Conservation (phyloP, 176 grass and related monocot species). For the Zoysia japonica region DNA sequence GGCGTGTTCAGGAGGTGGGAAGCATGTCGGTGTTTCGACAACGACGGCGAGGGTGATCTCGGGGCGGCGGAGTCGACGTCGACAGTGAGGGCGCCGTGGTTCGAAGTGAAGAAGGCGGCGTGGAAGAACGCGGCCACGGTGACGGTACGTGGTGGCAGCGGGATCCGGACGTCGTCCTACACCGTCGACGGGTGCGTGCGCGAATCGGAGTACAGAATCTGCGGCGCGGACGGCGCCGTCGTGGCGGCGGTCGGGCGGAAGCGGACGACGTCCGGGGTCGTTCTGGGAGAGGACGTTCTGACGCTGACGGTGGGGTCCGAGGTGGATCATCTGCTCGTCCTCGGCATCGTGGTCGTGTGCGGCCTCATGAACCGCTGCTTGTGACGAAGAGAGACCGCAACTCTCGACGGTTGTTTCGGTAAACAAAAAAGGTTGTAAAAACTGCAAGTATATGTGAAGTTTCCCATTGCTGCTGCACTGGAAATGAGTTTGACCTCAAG, state of each 20-base stretch:
- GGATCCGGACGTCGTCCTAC: constrained; percentile 13
- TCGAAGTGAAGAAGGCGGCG: constrained; percentile 40
- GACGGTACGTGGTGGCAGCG: constrained; percentile 25
- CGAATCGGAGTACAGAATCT: constrained; percentile 47
- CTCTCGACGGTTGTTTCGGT: too few species aligned
- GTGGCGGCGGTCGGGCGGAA: constrained; percentile 46
- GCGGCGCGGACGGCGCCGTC: background rate
- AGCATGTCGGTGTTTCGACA: background rate
- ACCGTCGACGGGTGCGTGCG: constrained; percentile 36
- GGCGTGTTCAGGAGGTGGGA: constrained; percentile 43
- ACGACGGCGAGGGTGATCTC: too few species aligned
- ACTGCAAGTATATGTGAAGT: too few species aligned
- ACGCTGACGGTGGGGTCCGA: constrained; percentile 53
- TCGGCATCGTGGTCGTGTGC: constrained; percentile 61
- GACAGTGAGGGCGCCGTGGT: constrained; percentile 43
- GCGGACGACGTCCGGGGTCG: constrained; percentile 52
- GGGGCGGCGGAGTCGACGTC: too few species aligned
- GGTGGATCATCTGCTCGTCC: constrained; percentile 59
- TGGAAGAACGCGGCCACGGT: background rate
- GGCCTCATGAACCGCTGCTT: constrained; percentile 54
- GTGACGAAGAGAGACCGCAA: background rate
- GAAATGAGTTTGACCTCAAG: too few species aligned
- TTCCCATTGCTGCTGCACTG: too few species aligned
- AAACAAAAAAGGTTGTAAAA: too few species aligned
- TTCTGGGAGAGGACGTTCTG: constrained; percentile 64